These are phyloP conservation scores for Lasiodiplodia sp. DNA, from an alignment of 2,329 filamentous ascomycete genomes.

Conservation along the genomic window DNA sequence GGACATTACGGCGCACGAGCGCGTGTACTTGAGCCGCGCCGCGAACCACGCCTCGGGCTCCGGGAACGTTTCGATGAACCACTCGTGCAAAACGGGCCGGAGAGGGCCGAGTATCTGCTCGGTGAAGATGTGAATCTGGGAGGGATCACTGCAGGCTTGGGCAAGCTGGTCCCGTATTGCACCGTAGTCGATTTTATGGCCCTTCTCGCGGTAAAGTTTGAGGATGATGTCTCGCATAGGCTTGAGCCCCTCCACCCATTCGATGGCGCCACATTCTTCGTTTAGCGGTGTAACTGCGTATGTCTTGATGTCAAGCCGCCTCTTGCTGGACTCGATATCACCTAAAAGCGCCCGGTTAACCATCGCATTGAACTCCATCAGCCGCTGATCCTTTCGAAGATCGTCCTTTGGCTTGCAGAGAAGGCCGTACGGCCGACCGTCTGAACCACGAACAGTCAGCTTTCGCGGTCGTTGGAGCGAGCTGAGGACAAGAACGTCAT, in stretches of 20 bases:
- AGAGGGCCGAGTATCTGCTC: slow-evolving; percentile 70
- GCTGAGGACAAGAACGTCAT: slow-evolving; percentile 87
- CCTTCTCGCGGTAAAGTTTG: slow-evolving; percentile 76
- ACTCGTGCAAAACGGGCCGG: slow-evolving; percentile 84
- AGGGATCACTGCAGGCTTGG: slow-evolving; percentile 67
- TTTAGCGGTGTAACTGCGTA: slow-evolving; percentile 97
- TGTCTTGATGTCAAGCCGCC: slow-evolving; percentile 93
- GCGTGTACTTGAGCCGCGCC: slow-evolving; percentile 86
- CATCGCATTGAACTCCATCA: slow-evolving; percentile 99
- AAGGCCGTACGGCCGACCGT: slow-evolving; percentile 87
- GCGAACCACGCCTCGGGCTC: slow-evolving; percentile 92
- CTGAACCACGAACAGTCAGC: slow-evolving; percentile 84
- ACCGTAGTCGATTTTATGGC: slow-evolving; percentile 71
- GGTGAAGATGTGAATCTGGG: slow-evolving; percentile 73
- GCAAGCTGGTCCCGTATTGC: slow-evolving; percentile 65
- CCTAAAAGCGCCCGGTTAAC: slow-evolving; percentile 95
- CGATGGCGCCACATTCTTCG: slow-evolving; percentile 96
- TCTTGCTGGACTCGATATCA: slow-evolving; percentile 87
- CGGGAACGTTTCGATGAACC: slow-evolving; percentile 95
- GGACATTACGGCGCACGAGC: slow-evolving; percentile 98
- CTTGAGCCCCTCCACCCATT: slow-evolving; percentile 97
- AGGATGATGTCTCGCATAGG: slow-evolving; percentile 91
- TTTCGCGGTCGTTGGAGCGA: slow-evolving; percentile 93
- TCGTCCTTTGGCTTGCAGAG: slow-evolving; percentile 99
- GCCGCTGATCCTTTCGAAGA: slow-evolving; percentile 92